Evolutionary conservation across 176 grass and related monocot species (phyloP).

Genomic region (Zea mays): Zm-B73-REFERENCE-NAM-5.0 NC_050099.1:216723501-216724000

Average conservation of each 20-base stretch:
- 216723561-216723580: not conserved
- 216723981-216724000: too few species aligned
- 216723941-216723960: not conserved
- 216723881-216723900: not conserved
- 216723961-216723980: not conserved
- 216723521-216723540: conserved; percentile 12
- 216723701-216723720: conserved; percentile 18
- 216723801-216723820: conserved; percentile 75
- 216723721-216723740: conserved; percentile 24
- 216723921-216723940: conserved; percentile 4
- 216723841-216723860: conserved; percentile 56
- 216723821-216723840: conserved; percentile 61
- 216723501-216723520: not conserved
- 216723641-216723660: conserved; percentile 84
- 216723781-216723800: conserved; percentile 78
- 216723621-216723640: conserved; percentile 89
- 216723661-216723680: conserved; percentile 47
- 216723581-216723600: conserved; percentile 89
- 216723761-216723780: conserved; percentile 74
- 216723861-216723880: conserved; percentile 34
- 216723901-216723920: not conserved
- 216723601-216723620: conserved; percentile 94
- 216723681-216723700: conserved; percentile 35
- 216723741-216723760: conserved; percentile 44
- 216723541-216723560: not conserved